Evolutionary conservation across 768 basidiomycete genomes (phyloP).

Genomic region (Tulasnella sp.): DNA sequence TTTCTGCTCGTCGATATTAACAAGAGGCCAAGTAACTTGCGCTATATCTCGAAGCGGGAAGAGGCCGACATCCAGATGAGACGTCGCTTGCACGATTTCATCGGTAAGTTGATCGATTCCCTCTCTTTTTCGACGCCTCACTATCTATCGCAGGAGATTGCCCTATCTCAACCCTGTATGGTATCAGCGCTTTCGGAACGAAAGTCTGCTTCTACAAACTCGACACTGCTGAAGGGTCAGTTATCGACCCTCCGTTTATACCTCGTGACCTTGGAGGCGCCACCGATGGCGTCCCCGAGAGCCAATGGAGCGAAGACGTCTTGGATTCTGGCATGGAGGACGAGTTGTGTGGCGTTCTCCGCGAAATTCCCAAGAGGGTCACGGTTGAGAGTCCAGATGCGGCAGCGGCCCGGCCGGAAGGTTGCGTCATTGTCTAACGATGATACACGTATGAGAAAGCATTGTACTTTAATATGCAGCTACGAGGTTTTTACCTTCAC

Average conservation of each 20-base stretch:
- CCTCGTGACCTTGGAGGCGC: slow-evolving; percentile 26
- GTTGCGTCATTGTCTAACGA: too few species aligned
- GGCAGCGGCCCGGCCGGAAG: too few species aligned
- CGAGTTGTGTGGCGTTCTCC: slow-evolving; percentile 43
- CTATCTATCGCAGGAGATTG: slow-evolving; percentile 20
- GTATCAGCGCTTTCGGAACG: slow-evolving; percentile 46
- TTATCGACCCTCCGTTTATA: slow-evolving; percentile 34
- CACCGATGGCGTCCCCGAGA: slow-evolving; percentile 43
- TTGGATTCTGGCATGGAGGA: slow-evolving; percentile 45
- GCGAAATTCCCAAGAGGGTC: neutral
- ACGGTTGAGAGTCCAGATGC: too few species aligned
- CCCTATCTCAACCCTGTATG: slow-evolving; percentile 42
- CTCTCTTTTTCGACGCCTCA: neutral
- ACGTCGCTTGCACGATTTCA: neutral
- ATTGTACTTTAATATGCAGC: too few species aligned
- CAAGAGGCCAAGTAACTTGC: slow-evolving; percentile 22
- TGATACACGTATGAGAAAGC: too few species aligned
- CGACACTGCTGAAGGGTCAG: slow-evolving; percentile 20
- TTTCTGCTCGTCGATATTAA: slow-evolving; percentile 45
- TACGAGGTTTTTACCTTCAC: too few species aligned
- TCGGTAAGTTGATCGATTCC: neutral
- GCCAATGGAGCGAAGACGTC: slow-evolving; percentile 48
- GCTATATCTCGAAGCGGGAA: neutral
- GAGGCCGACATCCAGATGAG: neutral
- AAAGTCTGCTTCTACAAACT: slow-evolving; percentile 43